Evolutionary conservation across 2,329 filamentous ascomycete genomes (phyloP), one percentile per base, ranked within the genome.

Genomic region (Ophiocordyceps camponoti-saundersi): DNA sequence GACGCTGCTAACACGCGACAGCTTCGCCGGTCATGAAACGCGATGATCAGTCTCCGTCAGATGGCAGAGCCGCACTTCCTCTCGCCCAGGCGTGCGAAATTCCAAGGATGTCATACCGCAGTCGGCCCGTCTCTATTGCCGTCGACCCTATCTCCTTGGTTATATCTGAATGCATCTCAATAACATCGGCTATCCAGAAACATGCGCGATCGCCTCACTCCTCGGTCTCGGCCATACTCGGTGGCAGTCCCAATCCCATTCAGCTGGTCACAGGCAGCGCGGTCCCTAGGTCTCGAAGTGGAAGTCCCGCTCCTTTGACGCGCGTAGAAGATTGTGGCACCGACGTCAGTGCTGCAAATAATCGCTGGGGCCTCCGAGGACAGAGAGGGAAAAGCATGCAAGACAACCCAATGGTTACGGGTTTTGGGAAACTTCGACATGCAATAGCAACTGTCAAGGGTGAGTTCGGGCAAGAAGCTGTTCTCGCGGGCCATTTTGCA

Each of bases 131-230:
- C 30, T 78, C 85, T 32, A 86, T 95, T 51, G 86, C 89, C 42
- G 83, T 95, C 54, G 86, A 95, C 58, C 88, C 89, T 1, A 82
- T 95, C 48, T 89, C 88, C 44, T 71, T 98, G 56, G 88, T 98
- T 53, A 95, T 94, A 52, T 95, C 90, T 65, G 92, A 98, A 80
- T 98, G 92, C 65, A 96, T 96, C 61, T 90, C 89, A 43, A 90
- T 98, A 67, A 96, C 92, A 15, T 95, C 90, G 51, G 88, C 89
- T 50, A 95, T 98, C 76, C 89, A 94, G 59, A 98, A 98, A 68
- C 83, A 95, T 75, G 85, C 88, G 53, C 84, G 92, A 53, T 96
- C 90, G 73, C 87, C 88, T 44, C 89, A 96, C 62, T 95, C 89
- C 13, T 95, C 89, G 6, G 92, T 98, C 42, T 88, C 92, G 36